Base-by-base conservation (phyloP, 257 asterid genomes). In the Marsdenia floribunda region DNA sequence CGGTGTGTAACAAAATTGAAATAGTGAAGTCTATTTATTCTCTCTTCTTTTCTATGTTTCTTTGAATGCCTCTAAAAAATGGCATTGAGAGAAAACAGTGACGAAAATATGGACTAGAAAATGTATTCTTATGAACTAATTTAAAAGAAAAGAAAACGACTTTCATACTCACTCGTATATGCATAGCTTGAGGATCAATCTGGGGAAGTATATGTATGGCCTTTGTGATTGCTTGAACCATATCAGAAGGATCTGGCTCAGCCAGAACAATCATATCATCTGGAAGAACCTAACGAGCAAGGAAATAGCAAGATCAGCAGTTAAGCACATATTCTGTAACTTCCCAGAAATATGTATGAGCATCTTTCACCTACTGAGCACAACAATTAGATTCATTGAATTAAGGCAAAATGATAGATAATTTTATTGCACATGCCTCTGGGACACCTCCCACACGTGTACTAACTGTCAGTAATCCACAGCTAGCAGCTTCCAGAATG, bases 361-460 rank as follows among this genome's bases (percentile, higher is more conserved):
- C 54, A 53, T 15, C 52, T n/a, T 52, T 71, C 40, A 49, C 40
- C 38, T 18, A 4, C 19, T n/a, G 35, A 49, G 72, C 77, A 77
- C 50, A 77, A 52, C 21, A 75, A 61, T 37, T 75, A 71, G 74
- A 47, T 40, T 75, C 42, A 76, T 76, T 49, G 59, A 80, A 83
- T 55, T 70, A 78, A 44, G 76, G 63, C 70, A 80, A 85, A 72
- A 18, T 75, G 75, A 80, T 70, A 58, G 65, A 82, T 74, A 72
- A 42, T 35, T 71, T 57, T 26, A 60, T 79, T 79, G 79, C 76
- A 73, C 96, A 73, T 95, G 82, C 99, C 98, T 95, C 98, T 64
- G 98, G 99, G 81, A 95, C 99, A 73, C 99, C 99, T 80, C 99
- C 98, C 37, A 95, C 99, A 42, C 96, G 94, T 78, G 99, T 95